Evolutionary conservation across 805 yeast species (phyloP).

Genomic region (Metschnikowia amazonensis): DNA sequence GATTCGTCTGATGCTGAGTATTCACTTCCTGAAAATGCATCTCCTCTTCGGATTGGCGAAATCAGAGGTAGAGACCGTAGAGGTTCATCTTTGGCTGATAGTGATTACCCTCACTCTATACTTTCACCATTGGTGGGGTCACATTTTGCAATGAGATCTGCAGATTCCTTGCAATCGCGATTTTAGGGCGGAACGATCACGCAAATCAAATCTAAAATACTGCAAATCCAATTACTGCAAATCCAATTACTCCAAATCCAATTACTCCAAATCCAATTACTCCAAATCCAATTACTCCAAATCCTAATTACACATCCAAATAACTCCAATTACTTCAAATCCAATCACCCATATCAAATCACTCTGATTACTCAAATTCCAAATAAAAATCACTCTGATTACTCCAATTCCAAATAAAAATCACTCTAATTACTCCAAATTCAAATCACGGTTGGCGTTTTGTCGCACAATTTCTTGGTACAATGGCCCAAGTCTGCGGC

Average conservation of each 20-base stretch:
- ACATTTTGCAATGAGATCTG: not conserved
- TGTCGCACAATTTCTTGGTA: slow-evolving; percentile 17
- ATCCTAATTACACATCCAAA: too few relatives aligned
- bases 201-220: too few relatives aligned
- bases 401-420: too few relatives aligned
- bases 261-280: too few relatives aligned
- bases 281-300: too few relatives aligned
- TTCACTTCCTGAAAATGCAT: not conserved
- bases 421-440: too few relatives aligned
- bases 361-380: too few relatives aligned
- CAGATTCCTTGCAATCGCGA: not conserved
- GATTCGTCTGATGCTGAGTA: slow-evolving; percentile 2
- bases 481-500: slow-evolving; percentile 30
- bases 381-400: too few relatives aligned
- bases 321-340: too few relatives aligned
- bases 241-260: too few relatives aligned
- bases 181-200: not conserved
- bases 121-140: slow-evolving; percentile 1
- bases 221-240: too few relatives aligned
- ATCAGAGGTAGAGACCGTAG: slow-evolving; percentile 2
- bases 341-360: too few relatives aligned
- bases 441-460: not conserved
- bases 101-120: slow-evolving; percentile 1
- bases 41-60: not conserved
- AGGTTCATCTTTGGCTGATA: slow-evolving; percentile 3